Evolutionary conservation across 2,329 filamentous ascomycete genomes (phyloP).

Genomic region (Nemania abortiva): DNA sequence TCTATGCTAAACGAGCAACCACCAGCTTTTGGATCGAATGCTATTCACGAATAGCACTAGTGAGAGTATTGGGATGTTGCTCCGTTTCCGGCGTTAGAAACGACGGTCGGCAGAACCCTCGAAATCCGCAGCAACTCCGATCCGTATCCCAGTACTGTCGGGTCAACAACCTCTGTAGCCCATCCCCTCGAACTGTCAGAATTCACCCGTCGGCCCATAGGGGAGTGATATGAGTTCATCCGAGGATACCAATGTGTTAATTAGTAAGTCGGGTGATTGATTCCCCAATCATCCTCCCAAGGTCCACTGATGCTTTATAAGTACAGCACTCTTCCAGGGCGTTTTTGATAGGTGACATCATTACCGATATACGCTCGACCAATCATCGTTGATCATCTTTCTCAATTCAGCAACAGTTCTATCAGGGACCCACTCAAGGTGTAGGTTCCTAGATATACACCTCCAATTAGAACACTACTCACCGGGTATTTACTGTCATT

Average conservation of each 20-base stretch:
- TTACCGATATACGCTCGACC: conserved; percentile 1
- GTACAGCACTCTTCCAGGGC: conserved; percentile 1
- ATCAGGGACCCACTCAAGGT: neutral
- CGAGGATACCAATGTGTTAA: conserved; percentile 6
- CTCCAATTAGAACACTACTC: neutral
- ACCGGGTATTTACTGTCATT: neutral
- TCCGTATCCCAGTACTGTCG: neutral
- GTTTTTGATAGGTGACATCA: conserved; percentile 2
- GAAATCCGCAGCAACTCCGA: neutral
- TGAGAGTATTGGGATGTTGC: neutral
- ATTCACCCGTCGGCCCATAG: conserved; percentile 20
- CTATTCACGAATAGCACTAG: neutral
- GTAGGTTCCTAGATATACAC: too few relatives aligned
- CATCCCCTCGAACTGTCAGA: neutral
- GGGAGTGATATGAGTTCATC: conserved; percentile 13
- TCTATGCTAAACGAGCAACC: too few relatives aligned
- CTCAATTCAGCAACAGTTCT: conserved; percentile 14
- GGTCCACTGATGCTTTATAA: neutral
- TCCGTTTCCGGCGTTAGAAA: too few relatives aligned
- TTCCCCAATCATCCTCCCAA: conserved; percentile 14
- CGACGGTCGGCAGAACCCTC: neutral
- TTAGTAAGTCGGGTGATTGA: conserved; percentile 26
- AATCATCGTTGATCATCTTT: conserved; percentile 22
- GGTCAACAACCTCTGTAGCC: neutral
- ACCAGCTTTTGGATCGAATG: neutral